These are phyloP conservation scores for Fragaria iinumae DNA, from an alignment of 306 rosid genomes.

Conservation along the genomic window DNA sequence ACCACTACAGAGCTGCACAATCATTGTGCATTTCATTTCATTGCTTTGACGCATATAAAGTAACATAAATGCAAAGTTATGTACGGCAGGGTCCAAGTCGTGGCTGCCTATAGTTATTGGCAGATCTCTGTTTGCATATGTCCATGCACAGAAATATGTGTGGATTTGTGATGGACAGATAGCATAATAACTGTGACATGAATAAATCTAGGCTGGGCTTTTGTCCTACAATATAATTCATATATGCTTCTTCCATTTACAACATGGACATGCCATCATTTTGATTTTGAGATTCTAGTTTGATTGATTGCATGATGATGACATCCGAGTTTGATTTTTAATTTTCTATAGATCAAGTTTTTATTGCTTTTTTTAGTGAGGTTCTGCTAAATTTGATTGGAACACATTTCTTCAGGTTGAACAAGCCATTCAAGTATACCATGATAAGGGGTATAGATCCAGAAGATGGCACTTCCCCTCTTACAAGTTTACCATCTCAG, in stretches of 20 bases:
- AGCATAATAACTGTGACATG: neutral
- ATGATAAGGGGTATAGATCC: constrained; percentile 73
- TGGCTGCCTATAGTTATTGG: neutral
- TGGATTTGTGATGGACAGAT: neutral
- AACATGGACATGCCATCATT: neutral
- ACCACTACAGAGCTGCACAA: neutral
- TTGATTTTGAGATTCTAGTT: neutral
- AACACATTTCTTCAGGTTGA: constrained; percentile 64
- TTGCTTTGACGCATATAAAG: neutral
- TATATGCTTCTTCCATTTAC: constrained; percentile 1
- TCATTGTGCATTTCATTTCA: neutral
- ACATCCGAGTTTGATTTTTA: neutral
- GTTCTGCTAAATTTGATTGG: constrained; percentile 9
- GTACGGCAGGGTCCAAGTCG: neutral
- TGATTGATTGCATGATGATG: too few relatives aligned
- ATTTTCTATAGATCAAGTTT: neutral
- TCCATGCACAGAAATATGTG: neutral
- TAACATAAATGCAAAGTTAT: neutral
- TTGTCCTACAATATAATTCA: constrained; percentile 4
- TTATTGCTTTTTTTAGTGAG: neutral
- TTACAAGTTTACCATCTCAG: constrained; percentile 63
- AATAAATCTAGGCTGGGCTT: neutral
- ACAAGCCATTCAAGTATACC: constrained; percentile 60
- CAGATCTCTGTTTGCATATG: neutral
- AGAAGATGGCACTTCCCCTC: constrained; percentile 74